phyloP scores from a whole-genome alignment of 169 alveolate species.

The Eimeria sp. region DNA sequence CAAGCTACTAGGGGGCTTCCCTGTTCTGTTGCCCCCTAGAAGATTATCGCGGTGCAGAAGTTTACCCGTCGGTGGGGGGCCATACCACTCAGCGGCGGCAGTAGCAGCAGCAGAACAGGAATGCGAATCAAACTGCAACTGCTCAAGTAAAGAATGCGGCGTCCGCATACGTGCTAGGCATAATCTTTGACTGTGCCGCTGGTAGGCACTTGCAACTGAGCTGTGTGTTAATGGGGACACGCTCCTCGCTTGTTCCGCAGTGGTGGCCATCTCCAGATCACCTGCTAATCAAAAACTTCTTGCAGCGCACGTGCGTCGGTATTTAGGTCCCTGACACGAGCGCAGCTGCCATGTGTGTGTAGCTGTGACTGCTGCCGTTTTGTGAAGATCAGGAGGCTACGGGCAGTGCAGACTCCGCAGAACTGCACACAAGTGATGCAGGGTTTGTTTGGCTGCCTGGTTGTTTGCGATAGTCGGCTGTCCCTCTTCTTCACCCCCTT shows the following conservation, averaged over 20 bases:
- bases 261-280: background rate
- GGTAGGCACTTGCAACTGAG: background rate
- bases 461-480: background rate
- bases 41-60: background rate
- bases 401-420: background rate
- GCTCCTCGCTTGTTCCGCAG: background rate
- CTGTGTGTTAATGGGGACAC: background rate
- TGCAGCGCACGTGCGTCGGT: background rate
- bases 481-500: background rate
- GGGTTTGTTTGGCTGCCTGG: background rate
- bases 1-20: background rate
- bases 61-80: no score
- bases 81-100: background rate
- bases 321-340: background rate
- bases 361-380: background rate
- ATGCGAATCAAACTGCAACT: no score
- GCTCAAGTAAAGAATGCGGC: no score
- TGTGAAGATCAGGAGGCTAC: background rate
- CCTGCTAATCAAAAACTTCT: background rate
- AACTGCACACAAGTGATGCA: background rate
- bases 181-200: no score
- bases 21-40: background rate
- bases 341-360: background rate
- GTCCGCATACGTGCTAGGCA: no score
- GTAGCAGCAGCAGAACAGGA: background rate